Percentiles rank a stretch among this genome's conserved stretches.
These are phyloP conservation scores for Tephrocybe sp. DNA, from an alignment of 768 basidiomycete species.

Conservation along the genomic window DNA sequence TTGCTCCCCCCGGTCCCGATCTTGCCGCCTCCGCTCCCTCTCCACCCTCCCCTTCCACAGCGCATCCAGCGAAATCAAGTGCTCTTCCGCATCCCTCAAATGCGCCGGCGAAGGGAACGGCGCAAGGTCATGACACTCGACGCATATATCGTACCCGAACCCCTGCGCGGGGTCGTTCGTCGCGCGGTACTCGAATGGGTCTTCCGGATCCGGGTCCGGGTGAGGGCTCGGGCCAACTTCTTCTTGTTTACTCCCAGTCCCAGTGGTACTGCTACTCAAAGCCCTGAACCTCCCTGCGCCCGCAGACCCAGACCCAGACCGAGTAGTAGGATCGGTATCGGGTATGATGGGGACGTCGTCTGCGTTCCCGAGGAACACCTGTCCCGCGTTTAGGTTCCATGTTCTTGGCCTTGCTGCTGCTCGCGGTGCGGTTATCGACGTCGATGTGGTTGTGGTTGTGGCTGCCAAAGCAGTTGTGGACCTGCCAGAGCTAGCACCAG, in stretches of 20 bases:
- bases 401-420: constrained; percentile 25
- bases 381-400: constrained; percentile 59
- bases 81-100: constrained; percentile 73
- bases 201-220: constrained; percentile 30
- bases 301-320: too few species aligned
- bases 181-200: constrained; percentile 38
- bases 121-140: constrained; percentile 84
- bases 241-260: too few species aligned
- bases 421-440: too few species aligned
- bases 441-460: neutral
- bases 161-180: constrained; percentile 48
- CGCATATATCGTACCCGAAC: constrained; percentile 78
- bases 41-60: constrained; percentile 55
- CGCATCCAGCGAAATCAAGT: constrained; percentile 60
- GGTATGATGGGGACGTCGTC: constrained; percentile 66
- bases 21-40: constrained; percentile 19
- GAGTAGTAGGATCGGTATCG: constrained; percentile 17
- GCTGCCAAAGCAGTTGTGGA: neutral
- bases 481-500: too few species aligned
- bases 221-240: too few species aligned
- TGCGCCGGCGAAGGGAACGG: constrained; percentile 68
- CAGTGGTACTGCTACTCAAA: too few species aligned
- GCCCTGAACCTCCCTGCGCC: too few species aligned
- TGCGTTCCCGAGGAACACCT: constrained; percentile 80
- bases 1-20: too few species aligned